Percentiles rank a stretch among this genome's conserved stretches.
Conservation (phyloP, 2,329 filamentous ascomycete genomes). For the Harringtonia aguacate region DNA sequence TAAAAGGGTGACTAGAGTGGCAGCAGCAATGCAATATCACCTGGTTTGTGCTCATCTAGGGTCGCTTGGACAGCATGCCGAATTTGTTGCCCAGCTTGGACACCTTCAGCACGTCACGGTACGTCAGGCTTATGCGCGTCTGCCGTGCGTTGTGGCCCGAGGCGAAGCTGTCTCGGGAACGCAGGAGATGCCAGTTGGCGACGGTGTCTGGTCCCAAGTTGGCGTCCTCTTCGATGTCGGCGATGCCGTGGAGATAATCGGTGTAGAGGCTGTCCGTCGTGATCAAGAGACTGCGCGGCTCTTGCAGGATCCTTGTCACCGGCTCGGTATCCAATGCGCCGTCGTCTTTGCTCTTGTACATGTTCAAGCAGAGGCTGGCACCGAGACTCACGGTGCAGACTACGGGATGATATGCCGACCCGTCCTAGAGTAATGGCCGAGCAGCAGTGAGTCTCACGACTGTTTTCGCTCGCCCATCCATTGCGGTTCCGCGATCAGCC, state of each 20-base stretch:
- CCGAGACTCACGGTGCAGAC: conserved; percentile 88
- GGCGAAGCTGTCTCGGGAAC: conserved; percentile 31
- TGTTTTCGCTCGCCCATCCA: too few species aligned
- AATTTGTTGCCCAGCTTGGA: conserved; percentile 62
- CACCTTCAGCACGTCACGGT: conserved; percentile 77
- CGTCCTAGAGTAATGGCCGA: conserved; percentile 42
- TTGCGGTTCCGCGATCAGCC: conserved; percentile 7
- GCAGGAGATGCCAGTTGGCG: conserved; percentile 62
- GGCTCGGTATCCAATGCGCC: conserved; percentile 43
- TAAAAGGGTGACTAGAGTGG: conserved; percentile 20
- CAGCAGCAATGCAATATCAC: not conserved
- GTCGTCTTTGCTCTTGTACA: conserved; percentile 55
- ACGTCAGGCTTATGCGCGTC: conserved; percentile 64
- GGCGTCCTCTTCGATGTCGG: conserved; percentile 54
- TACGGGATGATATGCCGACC: conserved; percentile 72
- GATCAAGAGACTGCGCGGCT: conserved; percentile 70
- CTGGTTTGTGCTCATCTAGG: not conserved
- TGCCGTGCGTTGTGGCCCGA: conserved; percentile 45
- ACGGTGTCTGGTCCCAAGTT: conserved; percentile 50
- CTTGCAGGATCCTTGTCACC: conserved; percentile 59
- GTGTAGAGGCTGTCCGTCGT: conserved; percentile 60
- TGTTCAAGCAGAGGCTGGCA: conserved; percentile 63
- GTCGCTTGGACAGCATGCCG: conserved; percentile 28
- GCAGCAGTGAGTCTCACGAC: not conserved
- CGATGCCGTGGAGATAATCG: conserved; percentile 65